Base-by-base conservation (phyloP, 441 rosid species). In the Aquilaria agallochum region DNA sequence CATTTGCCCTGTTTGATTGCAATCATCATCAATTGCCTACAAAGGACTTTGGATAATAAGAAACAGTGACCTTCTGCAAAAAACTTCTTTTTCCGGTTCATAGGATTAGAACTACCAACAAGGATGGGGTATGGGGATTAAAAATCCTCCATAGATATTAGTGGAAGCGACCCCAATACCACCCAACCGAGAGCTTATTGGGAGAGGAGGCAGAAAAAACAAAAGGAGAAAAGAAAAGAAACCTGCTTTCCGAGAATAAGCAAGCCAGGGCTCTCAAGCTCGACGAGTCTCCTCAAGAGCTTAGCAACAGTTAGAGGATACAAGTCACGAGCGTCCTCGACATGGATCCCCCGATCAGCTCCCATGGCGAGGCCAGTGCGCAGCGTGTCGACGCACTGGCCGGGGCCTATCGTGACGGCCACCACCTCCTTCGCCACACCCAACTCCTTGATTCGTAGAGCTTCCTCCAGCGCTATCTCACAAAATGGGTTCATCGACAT, bases 401-500 rank as follows among this genome's bases (percentile, higher is more conserved):
- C 34, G 32, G 95, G 80, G 9, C 98, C 98, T 76, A 90, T 76
- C 40, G 78, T 81, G 20, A 88, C 89, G 4, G 97, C 98, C 30
- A 90, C 73, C 11, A 93, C 95, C 74, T 93, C 97, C 59, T 83
- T 77, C 2, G 95, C 95, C 57, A 88, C 52, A 30, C 97, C 96
- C 0, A 91, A 78, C 70, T 90, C 96, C 79, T 76, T 93, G 67
- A 93, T 88, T 55, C 89, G 78, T 49, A 93, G 80, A 11, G 98
- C 96, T 76, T 93, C 96, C 56, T 90, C 98, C 42, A 93, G 61
- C 0, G 97, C 98, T 50, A 93, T 90, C 83, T 93, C 96, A 68
- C 98, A 90, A 70, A 93, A 93, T 3, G 97, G 98, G 69, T 93
- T 93, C 95, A 93, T 93, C 53, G 98, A 93, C 98, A 93, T 93